phyloP scores from a whole-genome alignment of 2,329 filamentous ascomycete species.

The Gnomoniopsis smithogilvyi region DNA sequence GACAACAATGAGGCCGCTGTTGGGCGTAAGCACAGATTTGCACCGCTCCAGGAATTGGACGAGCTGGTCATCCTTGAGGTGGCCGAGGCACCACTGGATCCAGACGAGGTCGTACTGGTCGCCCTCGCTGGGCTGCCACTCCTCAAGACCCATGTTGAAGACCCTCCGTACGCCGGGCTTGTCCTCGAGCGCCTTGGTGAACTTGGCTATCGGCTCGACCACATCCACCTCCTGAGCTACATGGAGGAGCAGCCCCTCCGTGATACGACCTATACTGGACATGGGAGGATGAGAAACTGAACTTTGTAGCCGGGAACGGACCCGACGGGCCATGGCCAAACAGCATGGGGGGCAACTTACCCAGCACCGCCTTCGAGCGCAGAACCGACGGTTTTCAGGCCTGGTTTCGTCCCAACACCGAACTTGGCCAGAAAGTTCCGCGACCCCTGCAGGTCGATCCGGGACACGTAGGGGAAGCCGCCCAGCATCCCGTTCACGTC shows the following conservation, averaged over 20 bases:
- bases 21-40: slow-evolving; percentile 35
- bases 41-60: slow-evolving; percentile 64
- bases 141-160: slow-evolving; percentile 71
- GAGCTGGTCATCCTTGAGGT: slow-evolving; percentile 74
- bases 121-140: slow-evolving; percentile 53
- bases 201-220: slow-evolving; percentile 80
- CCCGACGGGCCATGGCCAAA: background rate
- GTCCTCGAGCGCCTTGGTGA: slow-evolving; percentile 61
- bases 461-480: slow-evolving; percentile 62
- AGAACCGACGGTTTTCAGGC: slow-evolving; percentile 25
- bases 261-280: slow-evolving; percentile 75
- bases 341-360: slow-evolving; percentile 25
- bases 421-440: slow-evolving; percentile 70
- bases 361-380: slow-evolving; percentile 40
- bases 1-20: slow-evolving; percentile 59
- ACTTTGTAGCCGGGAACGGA: background rate
- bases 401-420: slow-evolving; percentile 38
- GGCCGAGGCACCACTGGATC: slow-evolving; percentile 87
- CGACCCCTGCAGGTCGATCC: slow-evolving; percentile 69
- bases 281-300: background rate
- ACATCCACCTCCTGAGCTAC: slow-evolving; percentile 73
- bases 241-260: slow-evolving; percentile 69
- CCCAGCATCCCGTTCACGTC: slow-evolving; percentile 74
- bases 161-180: slow-evolving; percentile 59
- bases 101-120: slow-evolving; percentile 75